phyloP scores from a whole-genome alignment of 139 green algal genomes.

The Tetraselmis striata region DNA sequence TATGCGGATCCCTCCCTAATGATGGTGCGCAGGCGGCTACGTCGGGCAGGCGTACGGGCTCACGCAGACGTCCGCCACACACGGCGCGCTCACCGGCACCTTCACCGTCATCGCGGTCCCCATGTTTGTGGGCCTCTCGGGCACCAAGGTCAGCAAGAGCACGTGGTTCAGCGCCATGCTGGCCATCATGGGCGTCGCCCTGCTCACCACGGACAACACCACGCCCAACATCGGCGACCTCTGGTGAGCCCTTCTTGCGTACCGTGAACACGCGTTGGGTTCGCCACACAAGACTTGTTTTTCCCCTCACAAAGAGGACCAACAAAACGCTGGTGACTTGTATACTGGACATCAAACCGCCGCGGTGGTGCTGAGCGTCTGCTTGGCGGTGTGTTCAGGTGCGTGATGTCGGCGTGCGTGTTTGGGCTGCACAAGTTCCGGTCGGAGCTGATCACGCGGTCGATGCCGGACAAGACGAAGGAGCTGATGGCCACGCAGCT shows the following conservation, averaged over 20 bases:
- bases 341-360: no score
- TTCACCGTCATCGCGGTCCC: constrained; percentile 45
- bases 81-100: constrained; percentile 28
- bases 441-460: constrained; percentile 25
- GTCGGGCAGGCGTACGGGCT: constrained; percentile 21
- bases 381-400: no score
- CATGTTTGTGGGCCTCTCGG: constrained; percentile 31
- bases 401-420: constrained; percentile 33
- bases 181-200: constrained; percentile 32
- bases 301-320: no score
- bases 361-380: no score
- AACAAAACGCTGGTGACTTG: no score
- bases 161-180: constrained; percentile 35
- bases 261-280: no score
- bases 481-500: constrained; percentile 41
- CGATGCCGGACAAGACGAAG: constrained; percentile 9
- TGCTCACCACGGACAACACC: constrained; percentile 31
- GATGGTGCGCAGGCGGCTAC: constrained; percentile 19
- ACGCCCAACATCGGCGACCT: constrained; percentile 36
- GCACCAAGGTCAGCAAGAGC: constrained; percentile 18
- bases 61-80: constrained; percentile 16
- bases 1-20: no score
- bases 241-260: no score
- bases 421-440: constrained; percentile 55
- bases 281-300: no score